Evolutionary conservation across 2,329 filamentous ascomycete species (phyloP).

Genomic region (Emergomyces pasteurianus): DNA sequence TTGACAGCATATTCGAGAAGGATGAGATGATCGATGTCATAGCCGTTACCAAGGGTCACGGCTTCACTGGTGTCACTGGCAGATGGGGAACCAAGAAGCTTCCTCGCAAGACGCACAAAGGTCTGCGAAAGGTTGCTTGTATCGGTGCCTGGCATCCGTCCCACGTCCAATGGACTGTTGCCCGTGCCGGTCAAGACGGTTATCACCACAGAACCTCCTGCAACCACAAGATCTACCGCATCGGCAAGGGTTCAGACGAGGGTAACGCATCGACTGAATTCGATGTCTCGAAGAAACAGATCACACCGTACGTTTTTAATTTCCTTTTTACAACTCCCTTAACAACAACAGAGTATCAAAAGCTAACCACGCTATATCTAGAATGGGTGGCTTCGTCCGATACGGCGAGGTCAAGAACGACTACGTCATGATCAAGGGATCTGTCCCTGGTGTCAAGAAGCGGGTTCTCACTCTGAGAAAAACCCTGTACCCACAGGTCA

Average conservation of each 20-base stretch:
- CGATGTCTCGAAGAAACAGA: conserved; percentile 98
- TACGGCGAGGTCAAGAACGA: conserved; percentile 99
- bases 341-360: not conserved
- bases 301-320: conserved; percentile 76
- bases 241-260: conserved; percentile 84
- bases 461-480: conserved; percentile 97
- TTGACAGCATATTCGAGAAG: conserved; percentile 94
- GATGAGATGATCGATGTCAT: conserved; percentile 99
- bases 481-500: conserved; percentile 96
- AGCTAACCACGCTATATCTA: conserved; percentile 38
- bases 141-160: conserved; percentile 99
- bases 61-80: conserved; percentile 91
- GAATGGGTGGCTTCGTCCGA: conserved; percentile 97
- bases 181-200: conserved; percentile 97
- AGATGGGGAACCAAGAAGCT: conserved; percentile 99
- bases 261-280: conserved; percentile 89
- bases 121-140: conserved; percentile 99
- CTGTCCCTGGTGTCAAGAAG: conserved; percentile 97
- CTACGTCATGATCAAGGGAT: conserved; percentile 96
- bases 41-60: conserved; percentile 99
- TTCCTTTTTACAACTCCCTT: not conserved
- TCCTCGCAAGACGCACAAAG: conserved; percentile 99
- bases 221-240: conserved; percentile 99
- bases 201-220: conserved; percentile 99
- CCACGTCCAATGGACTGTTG: conserved; percentile 99